Conservation (phyloP, 2,329 filamentous ascomycete genomes). For the Diaporthe sp. region DNA sequence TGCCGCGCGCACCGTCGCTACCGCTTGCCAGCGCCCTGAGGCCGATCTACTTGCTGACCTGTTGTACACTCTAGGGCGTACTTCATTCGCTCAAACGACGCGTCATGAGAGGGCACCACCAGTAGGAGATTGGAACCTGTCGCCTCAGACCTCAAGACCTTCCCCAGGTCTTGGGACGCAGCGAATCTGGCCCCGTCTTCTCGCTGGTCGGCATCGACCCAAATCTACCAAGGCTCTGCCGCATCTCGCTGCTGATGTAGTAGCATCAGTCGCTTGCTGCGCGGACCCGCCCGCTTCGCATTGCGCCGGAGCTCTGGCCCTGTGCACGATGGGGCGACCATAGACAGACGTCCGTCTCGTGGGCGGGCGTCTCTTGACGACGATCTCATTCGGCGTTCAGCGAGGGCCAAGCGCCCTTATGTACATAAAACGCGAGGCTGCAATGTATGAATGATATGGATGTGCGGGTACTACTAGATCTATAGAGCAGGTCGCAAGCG, state of each 20-base stretch:
- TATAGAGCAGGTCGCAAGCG: conserved; percentile 37
- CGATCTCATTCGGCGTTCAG: conserved; percentile 31
- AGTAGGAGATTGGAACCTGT: background rate
- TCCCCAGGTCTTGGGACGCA: background rate
- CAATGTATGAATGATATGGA: conserved; percentile 32
- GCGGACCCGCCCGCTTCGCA: conserved; percentile 15
- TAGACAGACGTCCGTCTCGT: background rate
- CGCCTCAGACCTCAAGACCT: conserved; percentile 47
- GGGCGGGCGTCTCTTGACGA: conserved; percentile 17
- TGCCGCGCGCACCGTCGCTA: conserved; percentile 39
- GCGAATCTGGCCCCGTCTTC: background rate
- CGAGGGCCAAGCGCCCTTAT: background rate
- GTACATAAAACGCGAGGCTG: conserved; percentile 33
- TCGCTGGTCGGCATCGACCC: conserved; percentile 5
- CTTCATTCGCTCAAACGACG: conserved; percentile 69
- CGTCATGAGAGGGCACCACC: conserved; percentile 47
- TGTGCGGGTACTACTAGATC: conserved; percentile 33
- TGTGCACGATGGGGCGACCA: conserved; percentile 11
- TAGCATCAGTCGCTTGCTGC: conserved; percentile 16
- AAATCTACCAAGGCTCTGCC: background rate
- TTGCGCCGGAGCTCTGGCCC: background rate
- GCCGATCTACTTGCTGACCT: conserved; percentile 40
- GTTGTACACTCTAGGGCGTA: conserved; percentile 62
- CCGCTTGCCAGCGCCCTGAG: too few relatives aligned
- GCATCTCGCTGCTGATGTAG: background rate